These are phyloP conservation scores for Rhizoclosmatium globosum DNA, from an alignment of 192 early-diverging fungal species.

Conservation along the genomic window DNA sequence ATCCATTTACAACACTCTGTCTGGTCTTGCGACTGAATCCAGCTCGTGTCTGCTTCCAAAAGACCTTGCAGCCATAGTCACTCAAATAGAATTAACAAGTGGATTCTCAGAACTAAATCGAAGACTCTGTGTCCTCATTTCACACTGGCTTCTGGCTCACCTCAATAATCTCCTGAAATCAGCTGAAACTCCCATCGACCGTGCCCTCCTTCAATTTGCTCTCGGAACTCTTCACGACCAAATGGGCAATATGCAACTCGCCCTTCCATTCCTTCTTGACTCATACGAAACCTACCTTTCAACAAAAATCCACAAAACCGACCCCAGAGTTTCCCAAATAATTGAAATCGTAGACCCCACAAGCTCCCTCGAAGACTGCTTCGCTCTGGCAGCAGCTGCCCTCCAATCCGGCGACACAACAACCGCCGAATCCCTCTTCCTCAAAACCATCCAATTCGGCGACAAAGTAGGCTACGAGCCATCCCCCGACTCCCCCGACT, in stretches of 20 bases:
- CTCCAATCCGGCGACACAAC: background rate
- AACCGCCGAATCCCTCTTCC: background rate
- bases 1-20: background rate
- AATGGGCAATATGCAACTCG: background rate
- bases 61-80: background rate
- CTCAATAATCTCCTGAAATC: background rate
- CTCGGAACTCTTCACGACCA: constrained; percentile 1
- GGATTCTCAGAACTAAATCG: background rate
- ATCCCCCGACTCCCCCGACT: background rate
- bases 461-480: background rate
- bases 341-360: background rate
- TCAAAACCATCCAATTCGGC: background rate
- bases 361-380: background rate
- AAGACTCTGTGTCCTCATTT: background rate
- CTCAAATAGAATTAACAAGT: background rate
- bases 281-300: background rate
- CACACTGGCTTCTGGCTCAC: background rate
- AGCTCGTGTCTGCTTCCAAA: background rate
- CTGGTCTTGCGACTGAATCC: background rate
- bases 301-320: background rate
- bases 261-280: background rate
- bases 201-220: background rate
- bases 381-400: background rate
- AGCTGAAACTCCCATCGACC: background rate
- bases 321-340: background rate